These are phyloP conservation scores for Alternaria triticimaculans DNA, from an alignment of 2,329 filamentous ascomycete species.

Conservation along the genomic window DNA sequence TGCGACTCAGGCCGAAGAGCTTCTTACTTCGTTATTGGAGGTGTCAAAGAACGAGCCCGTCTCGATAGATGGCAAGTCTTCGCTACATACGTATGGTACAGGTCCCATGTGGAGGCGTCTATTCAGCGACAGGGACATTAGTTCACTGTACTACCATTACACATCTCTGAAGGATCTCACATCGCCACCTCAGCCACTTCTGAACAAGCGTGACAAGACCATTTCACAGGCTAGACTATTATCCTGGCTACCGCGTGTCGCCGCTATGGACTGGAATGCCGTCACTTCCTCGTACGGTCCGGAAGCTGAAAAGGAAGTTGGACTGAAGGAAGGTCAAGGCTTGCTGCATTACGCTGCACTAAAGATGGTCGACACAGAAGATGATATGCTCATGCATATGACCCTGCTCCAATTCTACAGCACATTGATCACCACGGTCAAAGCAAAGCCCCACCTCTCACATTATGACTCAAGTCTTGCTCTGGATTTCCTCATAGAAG, in stretches of 20 bases:
- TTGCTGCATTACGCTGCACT: slow-evolving; percentile 63
- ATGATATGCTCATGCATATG: slow-evolving; percentile 67
- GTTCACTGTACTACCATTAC: slow-evolving; percentile 62
- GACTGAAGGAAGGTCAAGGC: slow-evolving; percentile 42
- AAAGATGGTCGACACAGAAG: slow-evolving; percentile 62
- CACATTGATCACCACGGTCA: slow-evolving; percentile 57
- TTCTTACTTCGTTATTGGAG: slow-evolving; percentile 61
- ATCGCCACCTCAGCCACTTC: slow-evolving; percentile 38
- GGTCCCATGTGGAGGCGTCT: slow-evolving; percentile 66
- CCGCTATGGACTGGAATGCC: slow-evolving; percentile 61
- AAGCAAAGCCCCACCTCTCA: slow-evolving; percentile 37
- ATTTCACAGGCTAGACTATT: slow-evolving; percentile 67
- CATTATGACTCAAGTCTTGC: slow-evolving; percentile 49
- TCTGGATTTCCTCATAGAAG: slow-evolving; percentile 61
- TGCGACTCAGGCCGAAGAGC: slow-evolving; percentile 60
- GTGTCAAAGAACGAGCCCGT: slow-evolving; percentile 50
- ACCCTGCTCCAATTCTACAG: slow-evolving; percentile 65
- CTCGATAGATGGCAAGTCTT: slow-evolving; percentile 48
- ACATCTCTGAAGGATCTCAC: slow-evolving; percentile 55
- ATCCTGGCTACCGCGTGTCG: slow-evolving; percentile 63
- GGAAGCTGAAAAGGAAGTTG: slow-evolving; percentile 57
- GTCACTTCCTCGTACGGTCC: slow-evolving; percentile 59
- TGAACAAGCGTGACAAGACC: slow-evolving; percentile 61
- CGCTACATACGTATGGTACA: slow-evolving; percentile 36
- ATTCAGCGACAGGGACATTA: slow-evolving; percentile 66